Percentiles rank a stretch among this genome's conserved stretches.
Evolutionary conservation across 1,284 basidiomycete species (phyloP).

Genomic region (Microbotryum saponariae): DNA sequence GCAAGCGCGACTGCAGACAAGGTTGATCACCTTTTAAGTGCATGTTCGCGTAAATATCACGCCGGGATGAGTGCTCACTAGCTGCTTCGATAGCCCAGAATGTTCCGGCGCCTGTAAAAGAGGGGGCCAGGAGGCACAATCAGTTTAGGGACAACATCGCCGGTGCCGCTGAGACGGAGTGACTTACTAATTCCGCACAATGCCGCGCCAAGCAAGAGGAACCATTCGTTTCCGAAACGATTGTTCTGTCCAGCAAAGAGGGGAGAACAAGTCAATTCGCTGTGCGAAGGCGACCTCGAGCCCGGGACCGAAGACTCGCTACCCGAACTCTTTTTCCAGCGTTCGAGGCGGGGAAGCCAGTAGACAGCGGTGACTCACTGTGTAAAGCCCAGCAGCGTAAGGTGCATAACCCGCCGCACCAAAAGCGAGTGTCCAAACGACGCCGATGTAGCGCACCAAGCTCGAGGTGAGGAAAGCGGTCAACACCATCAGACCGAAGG

Average conservation of each 20-base stretch:
- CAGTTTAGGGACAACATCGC: no score
- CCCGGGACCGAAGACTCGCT: no score
- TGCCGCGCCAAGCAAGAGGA: slow-evolving; percentile 41
- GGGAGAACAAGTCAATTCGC: no score
- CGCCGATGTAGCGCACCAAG: slow-evolving; percentile 12
- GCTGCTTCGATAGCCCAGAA: slow-evolving; percentile 9
- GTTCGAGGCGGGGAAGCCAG: no score
- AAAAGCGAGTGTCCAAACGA: slow-evolving; percentile 18
- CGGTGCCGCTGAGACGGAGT: no score
- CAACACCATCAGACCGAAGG: slow-evolving; percentile 37
- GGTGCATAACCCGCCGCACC: slow-evolving; percentile 34
- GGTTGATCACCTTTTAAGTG: no score
- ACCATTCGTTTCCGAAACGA: slow-evolving; percentile 37
- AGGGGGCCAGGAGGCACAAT: background rate
- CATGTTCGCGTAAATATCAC: slow-evolving; percentile 36
- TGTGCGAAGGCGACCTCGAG: no score
- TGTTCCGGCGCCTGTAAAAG: slow-evolving; percentile 6
- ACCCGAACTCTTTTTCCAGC: no score
- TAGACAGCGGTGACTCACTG: slow-evolving; percentile 35
- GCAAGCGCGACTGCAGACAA: slow-evolving; percentile 29
- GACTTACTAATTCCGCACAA: slow-evolving; percentile 37
- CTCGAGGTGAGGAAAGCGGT: slow-evolving; percentile 17
- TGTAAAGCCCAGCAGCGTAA: slow-evolving; percentile 30
- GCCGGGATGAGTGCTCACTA: slow-evolving; percentile 35
- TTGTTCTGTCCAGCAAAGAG: slow-evolving; percentile 27